These are phyloP conservation scores for Schizochytrium sp. DNA, from an alignment of 108 stramenopile species.

Conservation along the genomic window DNA sequence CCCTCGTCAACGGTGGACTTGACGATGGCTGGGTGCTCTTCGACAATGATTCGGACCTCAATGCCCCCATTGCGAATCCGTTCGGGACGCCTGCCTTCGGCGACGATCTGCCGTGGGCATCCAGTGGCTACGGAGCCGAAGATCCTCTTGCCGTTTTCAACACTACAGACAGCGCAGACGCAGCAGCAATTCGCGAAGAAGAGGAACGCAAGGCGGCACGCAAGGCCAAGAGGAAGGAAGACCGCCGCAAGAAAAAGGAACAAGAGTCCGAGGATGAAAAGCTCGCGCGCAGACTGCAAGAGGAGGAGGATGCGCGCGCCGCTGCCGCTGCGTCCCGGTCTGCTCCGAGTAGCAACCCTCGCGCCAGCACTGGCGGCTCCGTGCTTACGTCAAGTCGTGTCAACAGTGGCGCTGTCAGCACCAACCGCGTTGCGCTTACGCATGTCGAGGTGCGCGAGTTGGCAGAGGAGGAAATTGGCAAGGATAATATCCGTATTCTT, in stretches of 20 bases:
- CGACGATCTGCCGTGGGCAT: not conserved
- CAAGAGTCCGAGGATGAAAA: slow-evolving; percentile 1
- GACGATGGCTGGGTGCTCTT: slow-evolving; percentile 15
- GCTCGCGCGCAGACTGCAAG: not conserved
- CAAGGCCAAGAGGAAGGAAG: slow-evolving; percentile 14
- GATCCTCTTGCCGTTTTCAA: not conserved
- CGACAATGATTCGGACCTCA: not conserved
- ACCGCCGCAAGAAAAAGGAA: not conserved
- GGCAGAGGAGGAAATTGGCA: not conserved
- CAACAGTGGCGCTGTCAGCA: not conserved
- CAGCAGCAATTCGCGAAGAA: not conserved
- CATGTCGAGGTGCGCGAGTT: not conserved
- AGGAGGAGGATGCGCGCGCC: not conserved
- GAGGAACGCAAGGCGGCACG: not conserved
- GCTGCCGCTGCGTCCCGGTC: not conserved
- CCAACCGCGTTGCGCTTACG: not conserved
- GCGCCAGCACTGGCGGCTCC: not conserved
- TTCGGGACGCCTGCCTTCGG: not conserved
- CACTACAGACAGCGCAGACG: not conserved
- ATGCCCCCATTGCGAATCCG: not conserved
- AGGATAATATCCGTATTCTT: not conserved
- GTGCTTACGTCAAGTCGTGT: not conserved
- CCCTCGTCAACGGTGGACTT: not conserved
- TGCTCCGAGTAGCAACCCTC: not conserved
- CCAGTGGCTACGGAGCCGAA: not conserved